Base-by-base conservation (phyloP, 768 basidiomycete genomes). In the Leucocoprinus leucothites region DNA sequence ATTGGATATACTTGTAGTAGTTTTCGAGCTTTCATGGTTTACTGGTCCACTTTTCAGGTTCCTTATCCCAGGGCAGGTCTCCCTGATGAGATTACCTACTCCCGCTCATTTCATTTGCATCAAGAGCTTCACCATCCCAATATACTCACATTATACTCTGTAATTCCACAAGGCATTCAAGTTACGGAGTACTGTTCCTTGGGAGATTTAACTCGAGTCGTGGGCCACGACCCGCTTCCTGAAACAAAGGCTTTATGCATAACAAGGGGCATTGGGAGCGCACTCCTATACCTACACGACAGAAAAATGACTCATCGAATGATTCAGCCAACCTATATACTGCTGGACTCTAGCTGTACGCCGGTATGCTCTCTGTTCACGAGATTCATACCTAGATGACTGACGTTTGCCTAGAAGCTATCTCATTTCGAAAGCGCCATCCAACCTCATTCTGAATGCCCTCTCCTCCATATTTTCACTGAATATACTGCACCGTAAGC, bases 51-150 rank as follows among this genome's bases (percentile, higher is more conserved):
- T 35, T 14, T 35, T 35, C 7, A 44, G 42, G 21, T 44, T 44
- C 42, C 42, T 44, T 14, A 44, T n/a, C 38, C 16, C 14, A 13
- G 38, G 14, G 14, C 9, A 3, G 21, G 2, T 21, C 21, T 22
- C 42, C 16, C 42, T 18, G 42, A 24, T 18, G 42, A 44, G 2
- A 18, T 18, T 18, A 21, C 9, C 9, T 21, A 14, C 22, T 9
- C 82, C 21, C 34, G 41, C 35, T 53, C 2, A 64, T 16, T 48
- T 62, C 34, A 25, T 0, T 57, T 80, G 24, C 76, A 80, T 56
- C 71, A 69, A 43, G 63, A 73, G 0, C 66, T 82, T 16, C 73
- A 73, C 57, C 81, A 83, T 62, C 81, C 81, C 3, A 73, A 71
- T 38, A 70, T 83, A 49, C 69, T 78, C 14, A 72, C 80, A 21